Percentiles rank a stretch among this genome's conserved stretches.
These are phyloP conservation scores for Naganishia onofrii DNA, from an alignment of 768 basidiomycete genomes.

Conservation along the genomic window DNA sequence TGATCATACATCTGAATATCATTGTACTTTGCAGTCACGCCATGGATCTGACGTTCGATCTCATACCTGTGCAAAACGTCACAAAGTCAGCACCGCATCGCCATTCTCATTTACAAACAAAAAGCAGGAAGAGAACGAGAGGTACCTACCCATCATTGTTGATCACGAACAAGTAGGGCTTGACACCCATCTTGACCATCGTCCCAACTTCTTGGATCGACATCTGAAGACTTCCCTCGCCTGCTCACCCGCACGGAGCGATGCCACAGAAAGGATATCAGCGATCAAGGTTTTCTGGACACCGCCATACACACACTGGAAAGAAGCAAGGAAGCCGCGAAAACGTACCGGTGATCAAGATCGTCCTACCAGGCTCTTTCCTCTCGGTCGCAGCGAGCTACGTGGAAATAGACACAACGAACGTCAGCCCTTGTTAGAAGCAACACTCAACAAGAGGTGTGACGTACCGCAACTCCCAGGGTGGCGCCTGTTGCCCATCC, in stretches of 20 bases:
- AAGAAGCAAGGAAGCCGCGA: no score
- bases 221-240: constrained; percentile 55
- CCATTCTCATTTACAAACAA: no score
- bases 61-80: constrained; percentile 62
- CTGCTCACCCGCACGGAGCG: constrained; percentile 2
- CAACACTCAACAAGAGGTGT: not conserved
- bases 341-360: constrained; percentile 79
- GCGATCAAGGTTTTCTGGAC: no score
- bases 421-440: no score
- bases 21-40: constrained; percentile 63
- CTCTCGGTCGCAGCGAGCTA: constrained; percentile 64
- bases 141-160: constrained; percentile 52
- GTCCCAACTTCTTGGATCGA: constrained; percentile 68
- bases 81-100: no score
- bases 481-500: constrained; percentile 74
- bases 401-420: no score
- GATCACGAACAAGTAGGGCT: constrained; percentile 72
- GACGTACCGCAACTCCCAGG: constrained; percentile 63
- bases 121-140: not conserved
- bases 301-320: no score
- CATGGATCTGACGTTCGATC: constrained; percentile 73
- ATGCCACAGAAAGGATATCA: not conserved
- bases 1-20: constrained; percentile 72
- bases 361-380: constrained; percentile 61
- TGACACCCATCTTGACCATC: constrained; percentile 70